A percentile compares a stretch with the other conserved stretches of the same genome.
Conservation (phyloP, 2,329 filamentous ascomycete genomes). For the Neospermospora avenae region DNA sequence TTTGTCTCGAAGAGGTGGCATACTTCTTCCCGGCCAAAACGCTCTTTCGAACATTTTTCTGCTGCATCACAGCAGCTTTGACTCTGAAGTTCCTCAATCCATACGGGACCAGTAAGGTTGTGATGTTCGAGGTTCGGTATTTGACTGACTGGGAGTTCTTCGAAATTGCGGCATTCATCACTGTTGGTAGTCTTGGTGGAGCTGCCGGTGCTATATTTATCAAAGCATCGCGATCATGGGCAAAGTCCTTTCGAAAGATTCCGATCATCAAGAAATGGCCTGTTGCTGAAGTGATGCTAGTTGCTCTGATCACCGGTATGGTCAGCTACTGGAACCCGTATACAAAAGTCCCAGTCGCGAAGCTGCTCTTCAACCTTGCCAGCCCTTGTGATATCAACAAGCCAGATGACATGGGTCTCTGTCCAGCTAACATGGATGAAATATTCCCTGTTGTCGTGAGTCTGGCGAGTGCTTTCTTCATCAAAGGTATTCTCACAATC, state of each 20-base stretch:
- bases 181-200: slow-evolving; percentile 84
- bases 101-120: slow-evolving; percentile 94
- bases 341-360: slow-evolving; percentile 84
- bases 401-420: slow-evolving; percentile 66
- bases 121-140: slow-evolving; percentile 93
- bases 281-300: slow-evolving; percentile 81
- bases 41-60: slow-evolving; percentile 95
- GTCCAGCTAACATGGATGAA: slow-evolving; percentile 66
- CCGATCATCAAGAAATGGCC: slow-evolving; percentile 77
- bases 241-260: slow-evolving; percentile 80
- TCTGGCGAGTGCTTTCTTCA: slow-evolving; percentile 74
- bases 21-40: slow-evolving; percentile 99
- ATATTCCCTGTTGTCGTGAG: slow-evolving; percentile 75
- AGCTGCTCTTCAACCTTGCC: slow-evolving; percentile 85
- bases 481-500: slow-evolving; percentile 85
- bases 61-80: slow-evolving; percentile 88
- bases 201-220: slow-evolving; percentile 88
- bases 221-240: slow-evolving; percentile 91
- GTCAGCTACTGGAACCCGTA: slow-evolving; percentile 92
- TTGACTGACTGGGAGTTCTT: slow-evolving; percentile 90
- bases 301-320: slow-evolving; percentile 79
- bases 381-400: slow-evolving; percentile 77
- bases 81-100: slow-evolving; percentile 94
- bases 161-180: slow-evolving; percentile 78
- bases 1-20: slow-evolving; percentile 90